Evolutionary conservation across 768 basidiomycete genomes (phyloP).

Genomic region (Agaricus sinodeliciosus): DNA sequence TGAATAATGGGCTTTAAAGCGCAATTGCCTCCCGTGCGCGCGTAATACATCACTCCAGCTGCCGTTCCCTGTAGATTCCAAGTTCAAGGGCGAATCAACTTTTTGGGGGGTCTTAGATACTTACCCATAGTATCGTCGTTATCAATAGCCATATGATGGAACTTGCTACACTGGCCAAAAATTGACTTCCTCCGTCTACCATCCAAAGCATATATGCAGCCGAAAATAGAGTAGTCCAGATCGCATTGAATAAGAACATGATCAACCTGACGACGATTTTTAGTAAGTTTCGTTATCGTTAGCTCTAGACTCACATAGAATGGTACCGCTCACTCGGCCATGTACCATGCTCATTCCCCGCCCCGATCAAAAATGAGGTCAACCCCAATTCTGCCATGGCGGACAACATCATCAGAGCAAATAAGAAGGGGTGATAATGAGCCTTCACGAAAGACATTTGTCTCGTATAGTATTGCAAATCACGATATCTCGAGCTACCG

Average conservation of each 20-base stretch:
- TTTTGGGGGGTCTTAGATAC: slow-evolving; percentile 14
- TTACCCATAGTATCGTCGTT: slow-evolving; percentile 63
- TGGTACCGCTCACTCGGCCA: slow-evolving; percentile 63
- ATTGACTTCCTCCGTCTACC: slow-evolving; percentile 54
- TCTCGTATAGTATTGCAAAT: slow-evolving; percentile 2
- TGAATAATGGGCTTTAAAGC: slow-evolving; percentile 45
- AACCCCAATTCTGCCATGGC: slow-evolving; percentile 72
- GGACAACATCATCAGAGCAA: slow-evolving; percentile 56
- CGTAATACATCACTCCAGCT: slow-evolving; percentile 59
- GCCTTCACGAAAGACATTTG: slow-evolving; percentile 39
- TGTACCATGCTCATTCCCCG: slow-evolving; percentile 53
- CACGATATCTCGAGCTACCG: neutral
- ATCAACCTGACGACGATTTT: slow-evolving; percentile 34
- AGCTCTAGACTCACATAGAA: slow-evolving; percentile 41
- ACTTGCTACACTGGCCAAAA: slow-evolving; percentile 72
- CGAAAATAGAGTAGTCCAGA: slow-evolving; percentile 72
- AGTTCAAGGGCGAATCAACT: neutral
- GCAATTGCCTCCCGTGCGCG: slow-evolving; percentile 57
- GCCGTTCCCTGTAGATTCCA: slow-evolving; percentile 46
- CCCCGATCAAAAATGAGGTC: slow-evolving; percentile 64
- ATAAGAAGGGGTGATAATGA: slow-evolving; percentile 57
- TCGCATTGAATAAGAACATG: slow-evolving; percentile 55
- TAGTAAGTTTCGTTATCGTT: neutral
- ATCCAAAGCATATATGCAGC: slow-evolving; percentile 68
- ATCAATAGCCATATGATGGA: slow-evolving; percentile 68